Evolutionary conservation across 2,329 filamentous ascomycete species (phyloP).

Genomic region (Fusarium lateritium): DNA sequence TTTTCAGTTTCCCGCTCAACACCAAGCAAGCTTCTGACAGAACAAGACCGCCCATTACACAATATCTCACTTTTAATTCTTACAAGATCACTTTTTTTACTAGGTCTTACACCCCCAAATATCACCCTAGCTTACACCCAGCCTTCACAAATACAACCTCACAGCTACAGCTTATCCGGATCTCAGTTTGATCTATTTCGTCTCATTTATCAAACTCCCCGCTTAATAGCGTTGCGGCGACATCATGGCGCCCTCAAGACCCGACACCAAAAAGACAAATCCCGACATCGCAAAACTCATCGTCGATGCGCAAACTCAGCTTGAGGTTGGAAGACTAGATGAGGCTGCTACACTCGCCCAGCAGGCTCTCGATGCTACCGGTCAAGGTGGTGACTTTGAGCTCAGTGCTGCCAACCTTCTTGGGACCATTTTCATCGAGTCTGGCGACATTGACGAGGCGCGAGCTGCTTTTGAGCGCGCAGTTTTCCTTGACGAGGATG

Average conservation of each 20-base stretch:
- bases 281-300: slow-evolving; percentile 54
- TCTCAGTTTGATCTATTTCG: slow-evolving; percentile 1
- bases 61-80: slow-evolving; percentile 13
- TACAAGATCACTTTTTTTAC: slow-evolving; percentile 8
- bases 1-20: slow-evolving; percentile 50
- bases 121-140: not conserved
- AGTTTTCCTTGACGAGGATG: slow-evolving; percentile 82
- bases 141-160: not conserved
- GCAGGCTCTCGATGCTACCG: slow-evolving; percentile 61
- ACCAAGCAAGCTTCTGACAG: slow-evolving; percentile 39
- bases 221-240: slow-evolving; percentile 19
- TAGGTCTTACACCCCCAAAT: not conserved
- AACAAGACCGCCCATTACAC: slow-evolving; percentile 24
- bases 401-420: slow-evolving; percentile 81
- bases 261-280: slow-evolving; percentile 56
- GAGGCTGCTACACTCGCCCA: slow-evolving; percentile 59
- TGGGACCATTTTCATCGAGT: slow-evolving; percentile 85
- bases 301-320: slow-evolving; percentile 59
- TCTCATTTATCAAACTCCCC: slow-evolving; percentile 17
- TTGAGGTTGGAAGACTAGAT: slow-evolving; percentile 60
- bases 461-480: slow-evolving; percentile 80
- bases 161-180: not conserved
- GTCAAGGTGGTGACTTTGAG: slow-evolving; percentile 64
- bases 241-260: slow-evolving; percentile 60
- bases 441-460: slow-evolving; percentile 85